phyloP scores from a whole-genome alignment of 164 flowering plant species.

The Magnolia officinalis region DNA sequence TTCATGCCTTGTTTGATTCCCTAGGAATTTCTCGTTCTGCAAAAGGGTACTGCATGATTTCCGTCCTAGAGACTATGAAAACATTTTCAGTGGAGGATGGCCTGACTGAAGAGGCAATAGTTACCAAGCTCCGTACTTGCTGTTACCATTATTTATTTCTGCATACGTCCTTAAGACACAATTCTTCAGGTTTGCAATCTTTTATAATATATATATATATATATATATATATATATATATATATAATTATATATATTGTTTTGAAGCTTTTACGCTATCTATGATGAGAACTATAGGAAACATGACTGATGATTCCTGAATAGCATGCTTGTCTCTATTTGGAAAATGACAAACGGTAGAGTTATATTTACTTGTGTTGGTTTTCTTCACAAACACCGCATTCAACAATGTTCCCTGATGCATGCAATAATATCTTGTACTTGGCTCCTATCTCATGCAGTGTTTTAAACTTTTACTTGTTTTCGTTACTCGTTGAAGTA shows the following conservation, averaged over 20 bases:
- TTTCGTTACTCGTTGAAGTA: neutral
- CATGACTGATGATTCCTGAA: neutral
- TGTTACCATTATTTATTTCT: conserved; percentile 79
- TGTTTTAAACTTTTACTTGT: neutral
- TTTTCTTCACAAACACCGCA: neutral
- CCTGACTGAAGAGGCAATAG: conserved; percentile 93
- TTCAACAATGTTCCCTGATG: neutral
- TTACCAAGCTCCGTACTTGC: conserved; percentile 89
- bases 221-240: too few species aligned
- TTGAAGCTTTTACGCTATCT: neutral
- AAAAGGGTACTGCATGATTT: conserved; percentile 75
- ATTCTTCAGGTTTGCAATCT: conserved; percentile 60
- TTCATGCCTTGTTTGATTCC: neutral
- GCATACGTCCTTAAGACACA: conserved; percentile 74
- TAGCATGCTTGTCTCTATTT: neutral
- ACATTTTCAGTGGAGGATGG: conserved; percentile 87
- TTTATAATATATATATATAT: neutral
- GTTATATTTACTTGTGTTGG: neutral
- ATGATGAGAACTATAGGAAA: neutral
- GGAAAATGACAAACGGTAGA: neutral
- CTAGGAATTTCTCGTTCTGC: conserved; percentile 93
- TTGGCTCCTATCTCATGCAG: neutral
- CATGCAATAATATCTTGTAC: neutral
- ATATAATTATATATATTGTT: neutral
- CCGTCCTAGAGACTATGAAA: conserved; percentile 88